Base-by-base conservation (phyloP, 2,329 filamentous ascomycete species). In the Colletotrichum navitas region DNA sequence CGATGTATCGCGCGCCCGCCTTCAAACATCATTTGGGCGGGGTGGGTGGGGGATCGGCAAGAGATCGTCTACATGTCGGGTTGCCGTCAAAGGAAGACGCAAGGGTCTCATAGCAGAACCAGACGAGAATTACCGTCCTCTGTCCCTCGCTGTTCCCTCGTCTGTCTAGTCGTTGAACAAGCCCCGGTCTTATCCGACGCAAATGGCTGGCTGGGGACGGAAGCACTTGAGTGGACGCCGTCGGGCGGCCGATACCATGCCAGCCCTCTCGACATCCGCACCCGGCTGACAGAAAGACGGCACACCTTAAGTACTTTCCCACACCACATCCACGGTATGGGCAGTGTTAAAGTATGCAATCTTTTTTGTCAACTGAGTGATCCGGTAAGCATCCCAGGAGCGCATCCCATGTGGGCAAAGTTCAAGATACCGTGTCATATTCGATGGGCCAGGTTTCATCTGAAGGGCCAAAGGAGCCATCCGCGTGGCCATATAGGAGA, bases 371-470 rank as follows among this genome's bases (percentile, higher is more conserved):
- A 29, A 29, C 29, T 2, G 29, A 4, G 29, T 29, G 29, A 29
- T 54, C 26, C 18, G 26, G 32, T 29, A 36, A 10, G 54, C 29
- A 47, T 26, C 11, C 5, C 51, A n/a, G 24, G 29, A 62, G 12
- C 41, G n/a, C 58, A 58, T 51, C 58, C 34, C 43, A 68, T 51
- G 21, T 45, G 7, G 36, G 54, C 34, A 63, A 14, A 56, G 58
- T 71, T 71, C 51, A 39, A 59, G 18, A 32, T 58, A 51, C 24
- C 43, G 64, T 68, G 58, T 71, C 64, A 63, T 34, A 51, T 63
- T 58, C 41, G 12, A 55, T 29, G 49, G 36, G 24, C 34, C 21
- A 63, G 41, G 64, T 71, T 71, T 71, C 51, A 68, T 71, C 64
- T 49, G 64, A 71, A 68, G 41, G 49, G 24, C 26, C 32, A n/a